These are phyloP conservation scores for Tricholoma bakamatsutake DNA, from an alignment of 768 basidiomycete species.

Conservation along the genomic window DNA sequence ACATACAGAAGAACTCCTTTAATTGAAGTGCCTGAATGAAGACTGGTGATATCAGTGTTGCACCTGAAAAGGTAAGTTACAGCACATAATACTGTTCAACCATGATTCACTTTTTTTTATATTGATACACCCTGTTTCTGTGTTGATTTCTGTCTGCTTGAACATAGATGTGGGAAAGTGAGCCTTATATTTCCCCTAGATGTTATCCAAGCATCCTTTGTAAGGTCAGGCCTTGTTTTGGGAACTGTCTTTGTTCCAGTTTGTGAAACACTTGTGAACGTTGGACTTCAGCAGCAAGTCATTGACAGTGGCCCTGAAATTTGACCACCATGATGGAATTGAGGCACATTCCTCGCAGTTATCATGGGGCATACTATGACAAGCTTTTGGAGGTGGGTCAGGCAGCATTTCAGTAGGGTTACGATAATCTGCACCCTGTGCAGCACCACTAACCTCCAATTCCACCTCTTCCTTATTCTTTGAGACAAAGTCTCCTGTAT, in stretches of 20 bases:
- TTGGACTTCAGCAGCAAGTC: constrained; percentile 24
- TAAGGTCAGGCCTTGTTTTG: constrained; percentile 1
- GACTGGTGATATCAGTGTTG: constrained; percentile 33
- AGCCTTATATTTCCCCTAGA: constrained; percentile 24
- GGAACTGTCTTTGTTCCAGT: constrained; percentile 8
- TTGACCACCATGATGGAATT: constrained; percentile 9
- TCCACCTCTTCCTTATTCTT: not conserved
- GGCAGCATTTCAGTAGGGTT: constrained; percentile 20
- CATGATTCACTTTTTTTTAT: constrained; percentile 28
- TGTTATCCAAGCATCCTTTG: constrained; percentile 22
- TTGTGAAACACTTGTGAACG: constrained; percentile 21
- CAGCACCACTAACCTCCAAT: too few species aligned
- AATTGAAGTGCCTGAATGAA: constrained; percentile 30
- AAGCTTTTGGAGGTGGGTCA: constrained; percentile 12
- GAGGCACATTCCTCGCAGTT: not conserved
- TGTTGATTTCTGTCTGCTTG: constrained; percentile 17
- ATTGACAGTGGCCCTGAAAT: constrained; percentile 17
- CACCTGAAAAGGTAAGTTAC: constrained; percentile 29
- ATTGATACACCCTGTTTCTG: constrained; percentile 20
- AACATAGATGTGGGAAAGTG: constrained; percentile 27
- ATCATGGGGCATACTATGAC: not conserved
- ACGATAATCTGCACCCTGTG: not conserved
- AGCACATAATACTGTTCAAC: constrained; percentile 27
- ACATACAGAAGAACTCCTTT: constrained; percentile 21
- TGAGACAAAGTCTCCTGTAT: constrained; percentile 19